Evolutionary conservation across 106 monocot species (phyloP).

Genomic region (Dioscorea alata): DNA sequence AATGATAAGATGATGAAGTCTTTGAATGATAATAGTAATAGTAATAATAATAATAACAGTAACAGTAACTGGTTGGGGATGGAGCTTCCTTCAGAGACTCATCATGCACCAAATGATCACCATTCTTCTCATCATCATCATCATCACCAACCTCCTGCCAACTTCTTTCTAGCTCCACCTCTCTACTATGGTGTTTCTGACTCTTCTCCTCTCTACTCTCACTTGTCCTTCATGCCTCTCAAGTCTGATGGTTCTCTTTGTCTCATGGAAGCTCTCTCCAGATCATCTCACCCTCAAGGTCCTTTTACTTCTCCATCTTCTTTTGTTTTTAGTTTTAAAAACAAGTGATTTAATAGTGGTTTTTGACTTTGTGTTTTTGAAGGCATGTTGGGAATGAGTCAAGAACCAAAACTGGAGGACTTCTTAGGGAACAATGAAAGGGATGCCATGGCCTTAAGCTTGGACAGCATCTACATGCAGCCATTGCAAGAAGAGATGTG

Average conservation of each 20-base stretch:
- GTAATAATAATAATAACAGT: neutral
- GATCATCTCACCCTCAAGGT: conserved; percentile 68
- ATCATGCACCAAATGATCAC: neutral
- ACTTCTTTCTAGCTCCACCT: conserved; percentile 53
- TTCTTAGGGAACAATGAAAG: conserved; percentile 77
- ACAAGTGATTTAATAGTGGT: neutral
- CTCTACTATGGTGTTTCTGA: conserved; percentile 56
- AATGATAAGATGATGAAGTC: conserved; percentile 48
- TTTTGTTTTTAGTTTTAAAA: conserved; percentile 23
- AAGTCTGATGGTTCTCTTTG: conserved; percentile 99
- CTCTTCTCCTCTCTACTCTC: conserved; percentile 43
- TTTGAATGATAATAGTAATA: conserved; percentile 28
- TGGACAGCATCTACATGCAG: conserved; percentile 75
- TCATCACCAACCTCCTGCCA: conserved; percentile 30
- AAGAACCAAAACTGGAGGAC: conserved; percentile 92
- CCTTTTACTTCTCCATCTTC: conserved; percentile 9
- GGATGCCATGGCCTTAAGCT: conserved; percentile 59
- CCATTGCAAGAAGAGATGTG: conserved; percentile 20
- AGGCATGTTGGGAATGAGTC: conserved; percentile 70
- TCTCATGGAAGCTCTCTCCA: conserved; percentile 83
- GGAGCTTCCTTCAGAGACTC: conserved; percentile 41
- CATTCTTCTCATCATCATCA: conserved; percentile 9
- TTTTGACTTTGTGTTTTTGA: conserved; percentile 15
- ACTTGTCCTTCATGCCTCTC: conserved; percentile 73
- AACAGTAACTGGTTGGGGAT: conserved; percentile 62